phyloP scores from a whole-genome alignment of 78 protist species.

The Creolimax fragrantissima region DNA sequence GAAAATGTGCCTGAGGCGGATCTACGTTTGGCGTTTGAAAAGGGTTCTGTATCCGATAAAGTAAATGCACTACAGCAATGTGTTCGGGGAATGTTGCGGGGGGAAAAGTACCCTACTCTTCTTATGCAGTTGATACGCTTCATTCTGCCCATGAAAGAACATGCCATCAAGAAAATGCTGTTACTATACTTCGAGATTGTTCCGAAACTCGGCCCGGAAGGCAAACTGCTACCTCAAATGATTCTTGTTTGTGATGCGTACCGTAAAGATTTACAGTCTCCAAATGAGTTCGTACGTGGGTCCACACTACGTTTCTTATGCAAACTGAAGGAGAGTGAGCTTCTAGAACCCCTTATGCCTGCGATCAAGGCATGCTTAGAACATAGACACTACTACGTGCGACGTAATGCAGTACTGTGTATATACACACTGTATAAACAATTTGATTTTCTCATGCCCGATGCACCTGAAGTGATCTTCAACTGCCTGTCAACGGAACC shows the following conservation, averaged over 20 bases:
- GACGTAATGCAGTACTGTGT: slow-evolving; percentile 89
- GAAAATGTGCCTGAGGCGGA: not conserved
- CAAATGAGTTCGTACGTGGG: slow-evolving; percentile 91
- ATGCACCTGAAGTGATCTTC: slow-evolving; percentile 84
- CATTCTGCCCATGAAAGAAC: slow-evolving; percentile 55
- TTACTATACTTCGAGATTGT: slow-evolving; percentile 84
- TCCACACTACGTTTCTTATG: slow-evolving; percentile 86
- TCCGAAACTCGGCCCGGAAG: slow-evolving; percentile 74
- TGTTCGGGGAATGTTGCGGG: not conserved
- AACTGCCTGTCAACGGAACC: slow-evolving; percentile 34
- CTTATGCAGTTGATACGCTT: slow-evolving; percentile 61
- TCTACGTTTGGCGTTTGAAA: not conserved
- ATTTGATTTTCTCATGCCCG: slow-evolving; percentile 73
- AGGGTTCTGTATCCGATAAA: not conserved
- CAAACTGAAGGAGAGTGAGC: slow-evolving; percentile 78
- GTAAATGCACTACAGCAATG: not conserved
- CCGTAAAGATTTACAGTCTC: slow-evolving; percentile 71
- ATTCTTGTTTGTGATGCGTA: slow-evolving; percentile 79
- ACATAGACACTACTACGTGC: slow-evolving; percentile 43
- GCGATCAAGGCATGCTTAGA: slow-evolving; percentile 70
- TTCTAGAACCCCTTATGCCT: slow-evolving; percentile 81
- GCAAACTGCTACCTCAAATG: slow-evolving; percentile 87
- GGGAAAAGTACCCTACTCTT: slow-evolving; percentile 17
- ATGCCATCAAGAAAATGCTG: slow-evolving; percentile 76
- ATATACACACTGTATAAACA: slow-evolving; percentile 52